Evolutionary conservation across 2,329 filamentous ascomycete genomes (phyloP).

Genomic region (Onygena corvina): DNA sequence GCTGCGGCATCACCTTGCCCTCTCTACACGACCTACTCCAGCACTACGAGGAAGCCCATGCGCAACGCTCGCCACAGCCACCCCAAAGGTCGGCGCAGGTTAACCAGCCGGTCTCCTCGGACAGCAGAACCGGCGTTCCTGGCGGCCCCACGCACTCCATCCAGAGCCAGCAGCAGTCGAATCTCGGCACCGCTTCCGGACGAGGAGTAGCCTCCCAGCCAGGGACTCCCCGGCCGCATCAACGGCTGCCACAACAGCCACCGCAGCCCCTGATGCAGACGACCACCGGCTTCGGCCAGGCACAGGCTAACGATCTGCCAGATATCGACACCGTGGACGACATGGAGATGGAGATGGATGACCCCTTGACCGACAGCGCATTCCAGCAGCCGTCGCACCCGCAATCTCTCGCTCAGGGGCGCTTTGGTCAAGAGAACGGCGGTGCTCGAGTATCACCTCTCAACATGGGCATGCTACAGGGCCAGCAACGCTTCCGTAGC

Average conservation of each 20-base stretch:
- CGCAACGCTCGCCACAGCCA: slow-evolving; percentile 49
- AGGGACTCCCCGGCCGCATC: slow-evolving; percentile 16
- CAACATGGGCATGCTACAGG: slow-evolving; percentile 64
- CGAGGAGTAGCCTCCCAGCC: slow-evolving; percentile 7
- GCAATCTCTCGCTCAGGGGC: slow-evolving; percentile 55
- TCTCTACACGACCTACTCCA: slow-evolving; percentile 90
- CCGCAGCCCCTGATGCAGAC: slow-evolving; percentile 16
- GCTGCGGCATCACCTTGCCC: slow-evolving; percentile 78
- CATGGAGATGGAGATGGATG: slow-evolving; percentile 98
- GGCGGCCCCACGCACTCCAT: slow-evolving; percentile 28
- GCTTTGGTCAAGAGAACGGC: slow-evolving; percentile 45
- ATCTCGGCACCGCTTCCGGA: neutral
- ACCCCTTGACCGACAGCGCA: slow-evolving; percentile 48
- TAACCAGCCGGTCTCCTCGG: slow-evolving; percentile 31
- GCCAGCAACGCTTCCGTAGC: slow-evolving; percentile 66
- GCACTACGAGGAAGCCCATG: slow-evolving; percentile 93
- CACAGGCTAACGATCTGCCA: slow-evolving; percentile 23
- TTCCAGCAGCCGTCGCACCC: slow-evolving; percentile 46
- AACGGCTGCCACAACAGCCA: slow-evolving; percentile 9
- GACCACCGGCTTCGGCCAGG: slow-evolving; percentile 15
- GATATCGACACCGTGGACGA: slow-evolving; percentile 41
- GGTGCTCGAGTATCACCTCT: slow-evolving; percentile 51
- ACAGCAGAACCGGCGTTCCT: slow-evolving; percentile 41
- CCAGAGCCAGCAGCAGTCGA: slow-evolving; percentile 15
- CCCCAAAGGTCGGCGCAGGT: slow-evolving; percentile 37